Conservation (phyloP, 2,329 filamentous ascomycete species). For the Botryotinia narcissicola region DNA sequence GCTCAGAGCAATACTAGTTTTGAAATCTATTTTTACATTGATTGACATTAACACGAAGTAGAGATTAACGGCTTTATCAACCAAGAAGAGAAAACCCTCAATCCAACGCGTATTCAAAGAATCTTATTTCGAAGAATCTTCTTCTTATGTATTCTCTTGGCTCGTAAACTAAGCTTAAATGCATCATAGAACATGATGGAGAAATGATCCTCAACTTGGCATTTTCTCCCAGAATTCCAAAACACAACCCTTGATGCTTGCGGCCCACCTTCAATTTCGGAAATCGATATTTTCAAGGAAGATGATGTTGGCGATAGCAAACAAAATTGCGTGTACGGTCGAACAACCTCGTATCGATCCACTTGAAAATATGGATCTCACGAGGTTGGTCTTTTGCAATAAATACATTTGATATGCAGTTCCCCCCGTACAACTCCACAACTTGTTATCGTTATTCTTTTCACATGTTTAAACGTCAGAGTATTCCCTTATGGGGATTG, state of each 20-base stretch:
- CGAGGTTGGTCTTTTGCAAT: background rate
- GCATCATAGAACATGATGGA: background rate
- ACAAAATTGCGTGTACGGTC: background rate
- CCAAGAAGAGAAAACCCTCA: background rate
- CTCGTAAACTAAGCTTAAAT: background rate
- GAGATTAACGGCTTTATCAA: background rate
- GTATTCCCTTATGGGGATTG: background rate
- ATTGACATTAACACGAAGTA: background rate
- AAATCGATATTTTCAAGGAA: background rate
- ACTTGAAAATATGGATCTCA: background rate
- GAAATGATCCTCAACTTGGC: background rate
- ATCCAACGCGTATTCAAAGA: background rate
- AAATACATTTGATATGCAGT: background rate
- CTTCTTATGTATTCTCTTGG: background rate
- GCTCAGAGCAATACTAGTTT: background rate
- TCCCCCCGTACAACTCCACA: background rate
- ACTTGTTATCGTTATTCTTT: background rate
- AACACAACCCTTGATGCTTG: background rate
- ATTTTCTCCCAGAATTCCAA: background rate
- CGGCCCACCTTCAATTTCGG: slow-evolving; percentile 6
- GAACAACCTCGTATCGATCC: background rate
- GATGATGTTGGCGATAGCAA: background rate
- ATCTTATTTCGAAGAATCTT: background rate
- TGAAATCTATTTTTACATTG: background rate
- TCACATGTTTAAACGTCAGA: slow-evolving; percentile 10